These are phyloP conservation scores for Penicillium ucsense DNA, from an alignment of 495 filamentous ascomycete species.

Conservation along the genomic window DNA sequence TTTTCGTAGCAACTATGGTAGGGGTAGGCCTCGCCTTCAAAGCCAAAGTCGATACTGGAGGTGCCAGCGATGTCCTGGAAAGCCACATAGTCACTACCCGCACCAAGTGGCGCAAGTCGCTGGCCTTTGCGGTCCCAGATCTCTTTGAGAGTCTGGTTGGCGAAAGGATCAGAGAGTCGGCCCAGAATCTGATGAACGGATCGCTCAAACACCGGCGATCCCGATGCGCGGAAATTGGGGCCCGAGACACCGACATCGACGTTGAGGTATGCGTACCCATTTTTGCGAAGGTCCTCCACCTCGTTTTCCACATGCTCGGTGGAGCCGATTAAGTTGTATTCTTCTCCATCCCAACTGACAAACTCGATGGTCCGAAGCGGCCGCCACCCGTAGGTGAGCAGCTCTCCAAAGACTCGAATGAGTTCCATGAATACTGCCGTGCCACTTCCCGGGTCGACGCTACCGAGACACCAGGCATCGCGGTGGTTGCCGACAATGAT, in stretches of 20 bases:
- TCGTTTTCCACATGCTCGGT: conserved; percentile 85
- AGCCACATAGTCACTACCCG: conserved; percentile 79
- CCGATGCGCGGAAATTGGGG: conserved; percentile 60
- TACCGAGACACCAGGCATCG: conserved; percentile 88
- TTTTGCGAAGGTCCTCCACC: conserved; percentile 43
- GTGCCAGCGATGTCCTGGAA: conserved; percentile 93
- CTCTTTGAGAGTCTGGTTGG: conserved; percentile 62
- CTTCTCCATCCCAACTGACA: conserved; percentile 86
- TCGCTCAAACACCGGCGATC: conserved; percentile 66
- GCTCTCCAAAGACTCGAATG: conserved; percentile 67
- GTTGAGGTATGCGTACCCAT: conserved; percentile 81
- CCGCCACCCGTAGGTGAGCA: conserved; percentile 68
- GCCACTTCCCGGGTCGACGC: conserved; percentile 74
- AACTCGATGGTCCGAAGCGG: conserved; percentile 92
- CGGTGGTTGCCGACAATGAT: conserved; percentile 91
- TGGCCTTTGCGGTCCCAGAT: conserved; percentile 62
- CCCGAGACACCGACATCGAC: conserved; percentile 80
- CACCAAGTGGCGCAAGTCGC: conserved; percentile 56
- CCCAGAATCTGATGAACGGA: conserved; percentile 62
- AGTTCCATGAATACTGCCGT: conserved; percentile 89
- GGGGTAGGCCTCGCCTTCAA: conserved; percentile 59
- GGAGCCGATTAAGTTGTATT: conserved; percentile 89
- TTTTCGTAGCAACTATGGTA: conserved; percentile 83
- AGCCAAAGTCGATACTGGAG: conserved; percentile 79
- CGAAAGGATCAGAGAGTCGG: conserved; percentile 59